Conservation (phyloP, 345 rosid species). For the Acer saccharum region DNA sequence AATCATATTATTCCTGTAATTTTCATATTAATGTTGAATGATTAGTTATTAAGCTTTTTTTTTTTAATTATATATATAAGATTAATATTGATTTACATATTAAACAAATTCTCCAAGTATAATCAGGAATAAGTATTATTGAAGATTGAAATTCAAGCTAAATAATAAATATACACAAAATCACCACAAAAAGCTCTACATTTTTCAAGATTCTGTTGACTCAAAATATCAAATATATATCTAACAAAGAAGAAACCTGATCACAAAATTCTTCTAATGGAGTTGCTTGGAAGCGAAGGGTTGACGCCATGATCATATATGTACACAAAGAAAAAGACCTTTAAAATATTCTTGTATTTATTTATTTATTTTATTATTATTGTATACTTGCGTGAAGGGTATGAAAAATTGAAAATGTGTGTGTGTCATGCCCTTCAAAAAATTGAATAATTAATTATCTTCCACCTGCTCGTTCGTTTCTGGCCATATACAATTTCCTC, state of each 20-base stretch:
- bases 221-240: background rate
- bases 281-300: conserved; percentile 23
- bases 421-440: conserved; percentile 4
- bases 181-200: background rate
- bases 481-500: background rate
- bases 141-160: background rate
- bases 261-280: background rate
- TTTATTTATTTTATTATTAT: background rate
- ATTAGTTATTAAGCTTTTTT: too few species aligned
- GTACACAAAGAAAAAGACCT: background rate
- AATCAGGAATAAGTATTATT: too few species aligned
- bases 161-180: background rate
- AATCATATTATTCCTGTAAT: background rate
- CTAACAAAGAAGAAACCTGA: background rate
- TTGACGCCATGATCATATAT: conserved; percentile 14
- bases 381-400: conserved; percentile 11
- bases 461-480: conserved; percentile 11
- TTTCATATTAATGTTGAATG: too few species aligned
- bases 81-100: background rate
- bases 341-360: background rate
- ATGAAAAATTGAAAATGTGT: background rate
- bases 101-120: background rate
- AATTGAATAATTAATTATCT: background rate
- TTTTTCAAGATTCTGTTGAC: conserved; percentile 16
- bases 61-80: background rate